These are phyloP conservation scores for Aspergillus pseudoterreus DNA, from an alignment of 2,329 filamentous ascomycete genomes.

Conservation along the genomic window DNA sequence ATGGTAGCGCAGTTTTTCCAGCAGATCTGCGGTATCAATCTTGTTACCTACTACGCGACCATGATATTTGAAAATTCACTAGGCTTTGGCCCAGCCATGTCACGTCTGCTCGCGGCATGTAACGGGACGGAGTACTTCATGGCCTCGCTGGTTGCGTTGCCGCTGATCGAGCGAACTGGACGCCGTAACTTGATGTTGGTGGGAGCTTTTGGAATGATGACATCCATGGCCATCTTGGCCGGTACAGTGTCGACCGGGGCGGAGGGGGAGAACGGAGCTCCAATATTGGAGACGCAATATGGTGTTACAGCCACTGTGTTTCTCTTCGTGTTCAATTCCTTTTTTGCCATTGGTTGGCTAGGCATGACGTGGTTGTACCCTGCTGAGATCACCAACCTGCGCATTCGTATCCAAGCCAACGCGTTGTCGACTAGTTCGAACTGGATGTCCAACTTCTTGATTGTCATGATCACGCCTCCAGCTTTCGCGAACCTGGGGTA, in stretches of 20 bases:
- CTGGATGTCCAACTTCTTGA: constrained; percentile 62
- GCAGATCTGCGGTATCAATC: constrained; percentile 28
- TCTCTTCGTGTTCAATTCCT: constrained; percentile 64
- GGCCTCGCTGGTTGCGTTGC: constrained; percentile 16
- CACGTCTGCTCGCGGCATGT: constrained; percentile 17
- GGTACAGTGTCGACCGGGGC: constrained; percentile 1
- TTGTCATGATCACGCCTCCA: constrained; percentile 63
- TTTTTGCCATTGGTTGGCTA: constrained; percentile 61
- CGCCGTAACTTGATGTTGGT: constrained; percentile 32
- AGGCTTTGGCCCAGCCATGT: constrained; percentile 4
- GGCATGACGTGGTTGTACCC: constrained; percentile 55
- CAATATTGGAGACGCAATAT: not conserved
- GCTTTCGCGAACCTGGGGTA: constrained; percentile 55
- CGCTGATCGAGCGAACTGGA: constrained; percentile 34
- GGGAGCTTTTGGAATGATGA: constrained; percentile 15
- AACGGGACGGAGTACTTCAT: constrained; percentile 24
- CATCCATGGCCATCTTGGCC: constrained; percentile 1
- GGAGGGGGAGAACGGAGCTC: constrained; percentile 1
- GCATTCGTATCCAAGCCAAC: constrained; percentile 59
- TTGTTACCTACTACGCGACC: constrained; percentile 28
- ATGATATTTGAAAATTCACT: constrained; percentile 4
- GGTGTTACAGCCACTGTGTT: constrained; percentile 16
- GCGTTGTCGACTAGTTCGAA: constrained; percentile 59
- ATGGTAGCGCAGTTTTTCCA: constrained; percentile 24
- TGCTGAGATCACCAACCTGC: constrained; percentile 50